These are phyloP conservation scores for Chlamydomonas incerta DNA, from an alignment of 139 green algal species.

Conservation along the genomic window DNA sequence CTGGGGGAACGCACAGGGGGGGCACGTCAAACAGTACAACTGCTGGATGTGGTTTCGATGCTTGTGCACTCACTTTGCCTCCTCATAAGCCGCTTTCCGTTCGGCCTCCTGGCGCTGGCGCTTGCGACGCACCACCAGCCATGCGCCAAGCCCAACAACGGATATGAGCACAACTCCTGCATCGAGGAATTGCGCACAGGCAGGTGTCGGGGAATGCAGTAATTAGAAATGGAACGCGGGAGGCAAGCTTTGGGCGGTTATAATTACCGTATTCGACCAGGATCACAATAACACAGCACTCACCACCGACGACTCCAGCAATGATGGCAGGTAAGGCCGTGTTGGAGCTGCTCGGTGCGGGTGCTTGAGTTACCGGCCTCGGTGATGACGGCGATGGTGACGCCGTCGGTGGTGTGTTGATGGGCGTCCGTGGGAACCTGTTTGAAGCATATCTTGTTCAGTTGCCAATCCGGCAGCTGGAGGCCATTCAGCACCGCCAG, in stretches of 20 bases:
- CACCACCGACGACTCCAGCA: constrained; percentile 2
- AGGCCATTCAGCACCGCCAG: no score
- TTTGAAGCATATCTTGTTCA: no score
- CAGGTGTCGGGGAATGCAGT: no score
- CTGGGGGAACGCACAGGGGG: no score
- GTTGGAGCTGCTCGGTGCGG: background rate
- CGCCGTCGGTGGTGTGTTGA: background rate
- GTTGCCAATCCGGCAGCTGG: no score
- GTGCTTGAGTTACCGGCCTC: background rate
- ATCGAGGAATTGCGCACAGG: no score
- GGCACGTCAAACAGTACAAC: no score
- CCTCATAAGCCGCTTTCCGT: constrained; percentile 1
- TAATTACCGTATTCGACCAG: no score
- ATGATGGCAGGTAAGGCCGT: background rate
- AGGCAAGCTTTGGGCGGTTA: no score
- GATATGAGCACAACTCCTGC: background rate
- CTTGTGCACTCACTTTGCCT: background rate
- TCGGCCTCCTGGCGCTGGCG: background rate
- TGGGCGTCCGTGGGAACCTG: constrained; percentile 27
- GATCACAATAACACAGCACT: no score
- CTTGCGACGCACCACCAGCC: background rate
- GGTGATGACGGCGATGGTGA: background rate
- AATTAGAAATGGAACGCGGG: no score
- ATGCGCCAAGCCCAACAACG: background rate
- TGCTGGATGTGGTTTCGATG: background rate